phyloP scores from a whole-genome alignment of 2,329 filamentous ascomycete genomes.

The Pseudogymnoascus sp. region DNA sequence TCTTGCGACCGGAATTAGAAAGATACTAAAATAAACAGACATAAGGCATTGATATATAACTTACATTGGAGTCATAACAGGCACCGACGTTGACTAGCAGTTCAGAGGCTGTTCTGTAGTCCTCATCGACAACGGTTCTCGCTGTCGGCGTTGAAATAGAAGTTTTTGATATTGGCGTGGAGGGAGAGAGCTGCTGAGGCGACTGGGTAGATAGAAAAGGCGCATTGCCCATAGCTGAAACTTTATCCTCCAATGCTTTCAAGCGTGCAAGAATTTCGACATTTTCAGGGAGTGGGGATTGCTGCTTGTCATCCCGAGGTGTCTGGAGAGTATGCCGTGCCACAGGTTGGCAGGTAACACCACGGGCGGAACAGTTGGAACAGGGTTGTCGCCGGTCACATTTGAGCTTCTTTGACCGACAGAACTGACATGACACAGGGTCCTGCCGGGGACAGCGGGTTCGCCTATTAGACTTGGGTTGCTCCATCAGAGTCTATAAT shows the following conservation, averaged over 20 bases:
- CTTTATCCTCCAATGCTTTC: background rate
- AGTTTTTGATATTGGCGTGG: background rate
- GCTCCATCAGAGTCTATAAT: background rate
- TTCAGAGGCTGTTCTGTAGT: background rate
- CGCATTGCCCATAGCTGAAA: background rate
- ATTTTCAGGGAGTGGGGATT: background rate
- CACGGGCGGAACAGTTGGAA: conserved; percentile 20
- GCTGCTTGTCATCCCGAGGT: background rate
- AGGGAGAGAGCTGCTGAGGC: background rate
- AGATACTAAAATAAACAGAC: background rate
- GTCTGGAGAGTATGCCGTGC: background rate
- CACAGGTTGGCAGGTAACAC: conserved; percentile 7
- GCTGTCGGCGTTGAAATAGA: background rate
- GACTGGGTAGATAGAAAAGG: background rate
- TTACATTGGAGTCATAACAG: background rate
- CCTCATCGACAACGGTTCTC: background rate
- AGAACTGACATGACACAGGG: conserved; percentile 22
- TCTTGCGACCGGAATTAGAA: background rate
- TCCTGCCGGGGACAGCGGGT: conserved; percentile 17
- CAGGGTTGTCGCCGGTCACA: conserved; percentile 21
- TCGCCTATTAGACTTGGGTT: background rate
- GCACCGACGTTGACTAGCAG: background rate
- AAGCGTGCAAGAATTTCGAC: background rate
- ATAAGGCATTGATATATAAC: background rate
- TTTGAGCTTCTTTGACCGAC: conserved; percentile 20